Base-by-base conservation (phyloP, 1,284 basidiomycete species). In the Ganoderma multipileum region DNA sequence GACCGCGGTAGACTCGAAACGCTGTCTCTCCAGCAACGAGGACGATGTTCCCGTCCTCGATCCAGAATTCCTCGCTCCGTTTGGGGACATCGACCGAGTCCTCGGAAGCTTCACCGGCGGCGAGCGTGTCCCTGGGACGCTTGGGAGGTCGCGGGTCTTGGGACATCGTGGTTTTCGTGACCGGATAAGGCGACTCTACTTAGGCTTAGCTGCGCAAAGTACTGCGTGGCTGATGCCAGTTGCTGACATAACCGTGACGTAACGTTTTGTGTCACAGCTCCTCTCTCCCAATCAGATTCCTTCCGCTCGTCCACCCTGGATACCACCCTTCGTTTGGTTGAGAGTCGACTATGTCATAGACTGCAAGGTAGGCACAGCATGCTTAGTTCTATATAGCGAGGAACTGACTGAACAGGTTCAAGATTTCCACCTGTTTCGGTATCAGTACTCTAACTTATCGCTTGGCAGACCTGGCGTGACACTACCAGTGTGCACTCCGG, bases 1-100 rank as follows among this genome's bases (percentile, higher is more conserved):
- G 88, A 0, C 91, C 90, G 2, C 85, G 84, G 74, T 93, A 91
- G 1, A 92, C 88, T 70, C 89, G 91, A 83, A 93, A 93, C 0
- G 84, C 86, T 12, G 83, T 83, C 12, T 79, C 77, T 0, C 83
- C 84, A 1, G 87, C 82, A 47, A 90, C 76, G 65, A 92, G 83
- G 60, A 92, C 81, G 44, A 91, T 81, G 73, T 91, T 93, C 8
- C 91, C 91, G 72, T 92, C 91, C 0, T 79, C 72, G 75, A 93
- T 91, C 89, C 89, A 92, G 72, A 91, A 84, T 65, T 90, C 89
- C 0, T 57, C 44, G 57, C 38, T 26, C 14, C 23, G 42, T 52
- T 52, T 28, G 47, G 26, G 23, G 23, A 11, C 47, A 50, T 23
- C 47, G 9, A 52, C 12, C 11, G 47, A 26, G 47, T 6, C 11